A percentile compares a stretch with the other conserved stretches of the same genome.
phyloP scores from a whole-genome alignment of 140 eudicot species.

The Stevia rebaudiana region DNA sequence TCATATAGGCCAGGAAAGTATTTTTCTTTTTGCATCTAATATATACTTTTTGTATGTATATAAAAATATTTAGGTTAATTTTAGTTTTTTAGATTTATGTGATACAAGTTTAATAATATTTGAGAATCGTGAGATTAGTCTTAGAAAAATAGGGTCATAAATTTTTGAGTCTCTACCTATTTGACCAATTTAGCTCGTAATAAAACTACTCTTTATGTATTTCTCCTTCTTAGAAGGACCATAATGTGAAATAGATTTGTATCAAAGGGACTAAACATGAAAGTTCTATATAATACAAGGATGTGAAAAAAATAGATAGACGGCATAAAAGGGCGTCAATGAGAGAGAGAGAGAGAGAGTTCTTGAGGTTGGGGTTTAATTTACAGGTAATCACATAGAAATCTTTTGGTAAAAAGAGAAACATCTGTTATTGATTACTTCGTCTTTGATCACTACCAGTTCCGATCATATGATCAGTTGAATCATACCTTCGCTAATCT shows the following conservation, averaged over 20 bases:
- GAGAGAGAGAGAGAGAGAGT: slow-evolving; percentile 7
- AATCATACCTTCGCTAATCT: slow-evolving; percentile 10
- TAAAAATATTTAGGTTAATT: no score
- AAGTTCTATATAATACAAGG: neutral
- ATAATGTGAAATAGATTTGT: neutral
- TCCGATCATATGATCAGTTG: neutral
- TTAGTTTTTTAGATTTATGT: no score
- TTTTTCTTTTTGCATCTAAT: no score
- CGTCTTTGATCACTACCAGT: slow-evolving; percentile 10
- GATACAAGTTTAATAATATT: no score
- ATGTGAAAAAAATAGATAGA: neutral
- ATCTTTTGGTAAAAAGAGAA: neutral
- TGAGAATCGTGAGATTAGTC: no score
- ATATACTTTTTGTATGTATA: no score
- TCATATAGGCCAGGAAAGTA: no score
- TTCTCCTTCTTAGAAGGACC: no score
- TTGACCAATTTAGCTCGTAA: no score
- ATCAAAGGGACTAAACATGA: neutral
- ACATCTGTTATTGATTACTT: slow-evolving; percentile 11
- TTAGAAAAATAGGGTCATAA: no score
- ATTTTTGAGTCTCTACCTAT: no score
- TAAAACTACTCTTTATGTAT: no score
- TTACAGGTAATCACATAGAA: slow-evolving; percentile 7
- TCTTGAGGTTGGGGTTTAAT: slow-evolving; percentile 28
- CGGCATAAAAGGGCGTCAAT: slow-evolving; percentile 34